Evolutionary conservation across 768 basidiomycete species (phyloP), one percentile per base, ranked within the genome.

Genomic region (Auricularia sp.): DNA sequence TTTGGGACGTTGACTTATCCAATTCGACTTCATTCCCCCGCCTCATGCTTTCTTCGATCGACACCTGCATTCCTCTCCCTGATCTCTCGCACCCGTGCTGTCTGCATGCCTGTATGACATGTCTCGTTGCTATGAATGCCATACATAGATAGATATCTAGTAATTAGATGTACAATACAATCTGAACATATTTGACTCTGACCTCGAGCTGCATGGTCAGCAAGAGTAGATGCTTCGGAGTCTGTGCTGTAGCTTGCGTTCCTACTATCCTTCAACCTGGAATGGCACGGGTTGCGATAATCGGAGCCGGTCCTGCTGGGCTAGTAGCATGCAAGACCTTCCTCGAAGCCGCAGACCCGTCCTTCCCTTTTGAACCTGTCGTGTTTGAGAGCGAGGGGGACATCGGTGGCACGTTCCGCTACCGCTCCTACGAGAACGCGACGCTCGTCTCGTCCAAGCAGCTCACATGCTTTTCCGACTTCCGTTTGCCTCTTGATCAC

Each of bases 401-500:
- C 60, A 76, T 83, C 62, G 83, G 83, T 2, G 83, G 83, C 8
- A 83, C 83, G 0, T 83, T 84, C 69, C 73, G 74, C 62, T 82
- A 80, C 65, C 73, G 81, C 4, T 76, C 78, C 6, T 83, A 83
- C 66, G 76, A 81, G 81, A 79, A 81, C 62, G 77, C 80, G 12
- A 75, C 73, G 21, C 72, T 84, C 29, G 83, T 84, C n/a, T 82
- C 80, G 14, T 81, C 81, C 12, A 85, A 84, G 68, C 83, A 85
- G 69, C 74, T 86, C 42, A 86, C 84, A 3, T 77, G 78, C 64
- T 86, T 85, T 72, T 82, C 81, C 36, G 84, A 86, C 71, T 85
- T 83, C 71, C 80, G 84, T 12, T 71, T 83, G 35, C 79, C 83
- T 11, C 65, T 76, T 11, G 71, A 73, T 14, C 79, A 81, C 64